phyloP scores from a whole-genome alignment of 768 basidiomycete species.

The Pleurotus eryngii region DNA sequence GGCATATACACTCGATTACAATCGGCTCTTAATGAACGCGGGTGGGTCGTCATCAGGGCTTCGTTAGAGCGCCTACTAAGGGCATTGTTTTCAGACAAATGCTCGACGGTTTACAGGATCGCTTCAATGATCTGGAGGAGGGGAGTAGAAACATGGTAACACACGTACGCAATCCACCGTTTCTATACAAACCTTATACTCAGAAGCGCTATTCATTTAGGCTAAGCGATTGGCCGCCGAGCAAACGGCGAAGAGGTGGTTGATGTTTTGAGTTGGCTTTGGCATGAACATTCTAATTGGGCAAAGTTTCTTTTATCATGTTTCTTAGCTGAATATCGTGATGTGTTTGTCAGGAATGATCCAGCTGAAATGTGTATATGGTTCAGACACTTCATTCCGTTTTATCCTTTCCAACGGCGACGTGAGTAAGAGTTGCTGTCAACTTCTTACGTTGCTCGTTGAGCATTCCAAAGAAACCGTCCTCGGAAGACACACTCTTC shows the following conservation, averaged over 20 bases:
- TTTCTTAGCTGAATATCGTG: too few relatives aligned
- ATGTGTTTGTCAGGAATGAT: too few relatives aligned
- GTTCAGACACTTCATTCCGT: too few relatives aligned
- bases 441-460: conserved; percentile 43
- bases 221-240: conserved; percentile 63
- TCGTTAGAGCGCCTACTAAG: not conserved
- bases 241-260: conserved; percentile 61
- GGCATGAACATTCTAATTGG: not conserved
- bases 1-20: conserved; percentile 43
- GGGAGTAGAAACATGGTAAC: conserved; percentile 64
- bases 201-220: conserved; percentile 22
- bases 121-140: conserved; percentile 60
- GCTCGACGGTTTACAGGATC: conserved; percentile 58
- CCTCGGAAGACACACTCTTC: conserved; percentile 31
- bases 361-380: too few relatives aligned
- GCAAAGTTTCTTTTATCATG: not conserved
- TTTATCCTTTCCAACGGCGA: conserved; percentile 22
- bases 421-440: conserved; percentile 32
- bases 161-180: conserved; percentile 38
- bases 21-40: conserved; percentile 60
- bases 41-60: conserved; percentile 36
- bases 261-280: conserved; percentile 18
- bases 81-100: conserved; percentile 43
- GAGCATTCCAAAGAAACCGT: conserved; percentile 41
- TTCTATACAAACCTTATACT: too few relatives aligned